Base-by-base conservation (phyloP, 495 filamentous ascomycete genomes). In the Pyronema domesticum region DNA sequence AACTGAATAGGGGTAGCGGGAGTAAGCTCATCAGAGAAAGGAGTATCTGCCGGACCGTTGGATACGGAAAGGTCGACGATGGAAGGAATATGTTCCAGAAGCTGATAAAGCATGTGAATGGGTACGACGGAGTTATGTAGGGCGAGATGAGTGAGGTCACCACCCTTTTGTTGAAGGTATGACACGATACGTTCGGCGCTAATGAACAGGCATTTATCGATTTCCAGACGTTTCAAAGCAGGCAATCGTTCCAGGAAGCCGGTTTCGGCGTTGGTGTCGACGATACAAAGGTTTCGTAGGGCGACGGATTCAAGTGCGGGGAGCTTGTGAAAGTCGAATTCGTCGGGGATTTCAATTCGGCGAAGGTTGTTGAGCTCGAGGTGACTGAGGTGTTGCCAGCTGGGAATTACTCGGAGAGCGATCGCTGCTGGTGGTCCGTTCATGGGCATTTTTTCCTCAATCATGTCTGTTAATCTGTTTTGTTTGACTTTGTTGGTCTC, bases 361-460 rank as follows among this genome's bases (percentile, higher is more conserved):
- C 52, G 52, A n/a, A 54, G 52, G 40, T 54, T 46, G 52, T 54
- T 54, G 9, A 54, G 52, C 35, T 54, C 52, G 19, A 53, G 50
- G 35, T 53, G 50, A 17, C 4, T 14, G 15, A 53, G 50, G 2
- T 40, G 17, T 13, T 9, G 40, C 50, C 50, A 53, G 11, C 10
- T 10, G 11, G 50, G 37, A 14, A 53, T n/a, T n/a, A 53, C 50
- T 9, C 15, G 11, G 8, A 53, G 35, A 17, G 50, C 50, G 11
- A 53, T 40, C 23, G 14, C 50, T 33, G 37, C 35, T 14, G 50
- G 37, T 43, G 50, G 50, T 14, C 50, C 50, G n/a, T 10, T 10
- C 50, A 53, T 53, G 7, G 35, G 11, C 19, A 14, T 53, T 30
- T 53, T 40, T 1, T 13, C 19, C 15, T 53, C 50, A 8, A 53